Conservation (phyloP, 495 filamentous ascomycete genomes). For the Penicillium manginii region DNA sequence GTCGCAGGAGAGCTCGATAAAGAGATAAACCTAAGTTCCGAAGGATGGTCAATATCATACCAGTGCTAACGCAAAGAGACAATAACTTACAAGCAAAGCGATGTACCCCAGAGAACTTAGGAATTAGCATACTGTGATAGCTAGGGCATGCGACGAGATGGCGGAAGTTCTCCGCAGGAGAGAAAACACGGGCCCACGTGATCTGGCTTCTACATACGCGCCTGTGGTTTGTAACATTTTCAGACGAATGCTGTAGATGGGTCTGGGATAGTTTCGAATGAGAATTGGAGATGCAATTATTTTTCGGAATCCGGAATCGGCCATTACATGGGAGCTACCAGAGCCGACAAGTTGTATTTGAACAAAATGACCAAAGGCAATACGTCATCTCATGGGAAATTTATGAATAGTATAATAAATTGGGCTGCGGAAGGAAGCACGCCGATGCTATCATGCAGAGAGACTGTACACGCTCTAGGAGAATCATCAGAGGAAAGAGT, state of each 20-base stretch:
- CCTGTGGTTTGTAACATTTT: too few relatives aligned
- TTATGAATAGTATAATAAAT: conserved; percentile 24
- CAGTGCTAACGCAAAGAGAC: background rate
- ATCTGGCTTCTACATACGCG: background rate
- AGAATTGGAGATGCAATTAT: too few relatives aligned
- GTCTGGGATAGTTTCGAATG: too few relatives aligned
- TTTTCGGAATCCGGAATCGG: background rate
- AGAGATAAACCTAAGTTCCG: conserved; percentile 66
- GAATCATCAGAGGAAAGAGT: conserved; percentile 22
- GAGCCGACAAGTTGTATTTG: background rate
- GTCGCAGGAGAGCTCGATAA: conserved; percentile 70
- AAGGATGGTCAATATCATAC: background rate
- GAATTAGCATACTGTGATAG: conserved; percentile 45
- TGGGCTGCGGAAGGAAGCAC: conserved; percentile 31
- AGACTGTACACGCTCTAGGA: conserved; percentile 48
- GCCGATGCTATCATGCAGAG: conserved; percentile 45
- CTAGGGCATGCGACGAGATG: conserved; percentile 30
- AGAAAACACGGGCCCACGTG: background rate
- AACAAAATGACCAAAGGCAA: background rate
- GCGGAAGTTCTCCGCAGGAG: conserved; percentile 6
- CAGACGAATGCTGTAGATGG: too few relatives aligned
- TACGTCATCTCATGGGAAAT: background rate
- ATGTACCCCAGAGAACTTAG: conserved; percentile 55
- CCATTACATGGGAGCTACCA: background rate
- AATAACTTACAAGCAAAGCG: conserved; percentile 63